A percentile compares a stretch with the other conserved stretches of the same genome.
Evolutionary conservation across 306 rosid species (phyloP).

Genomic region (Psophocarpus tetragonolobus): DNA sequence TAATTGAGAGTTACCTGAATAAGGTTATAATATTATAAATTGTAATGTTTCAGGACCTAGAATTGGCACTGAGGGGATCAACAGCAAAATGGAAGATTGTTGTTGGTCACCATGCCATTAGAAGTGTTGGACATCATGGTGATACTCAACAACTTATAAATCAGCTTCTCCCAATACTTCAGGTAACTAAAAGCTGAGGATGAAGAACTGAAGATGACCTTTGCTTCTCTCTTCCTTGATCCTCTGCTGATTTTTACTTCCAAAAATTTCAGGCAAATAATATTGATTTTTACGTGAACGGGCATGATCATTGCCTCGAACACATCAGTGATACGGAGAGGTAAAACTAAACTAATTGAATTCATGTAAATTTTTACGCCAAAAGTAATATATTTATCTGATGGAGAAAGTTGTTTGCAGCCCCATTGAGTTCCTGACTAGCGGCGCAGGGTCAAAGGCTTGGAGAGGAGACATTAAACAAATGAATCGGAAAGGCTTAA

Average conservation of each 20-base stretch:
- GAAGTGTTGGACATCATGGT: conserved; percentile 54
- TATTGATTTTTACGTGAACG: conserved; percentile 58
- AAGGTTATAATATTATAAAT: not conserved
- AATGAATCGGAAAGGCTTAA: conserved; percentile 28
- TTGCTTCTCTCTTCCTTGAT: not conserved
- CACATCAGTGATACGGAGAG: conserved; percentile 58
- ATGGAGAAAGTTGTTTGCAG: conserved; percentile 45
- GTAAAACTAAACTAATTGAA: conserved; percentile 34
- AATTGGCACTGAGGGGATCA: conserved; percentile 37
- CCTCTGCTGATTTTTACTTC: not conserved
- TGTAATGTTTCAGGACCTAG: conserved; percentile 41
- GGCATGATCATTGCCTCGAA: conserved; percentile 65
- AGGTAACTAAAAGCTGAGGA: conserved; percentile 31
- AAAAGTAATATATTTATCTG: conserved; percentile 17
- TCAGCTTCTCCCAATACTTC: conserved; percentile 55
- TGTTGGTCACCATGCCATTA: conserved; percentile 57
- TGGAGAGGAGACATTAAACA: conserved; percentile 53
- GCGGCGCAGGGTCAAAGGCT: conserved; percentile 70
- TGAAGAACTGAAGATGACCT: not conserved
- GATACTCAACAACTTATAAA: conserved; percentile 46
- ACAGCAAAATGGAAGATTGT: conserved; percentile 50
- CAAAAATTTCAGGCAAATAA: conserved; percentile 44
- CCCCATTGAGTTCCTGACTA: conserved; percentile 48
- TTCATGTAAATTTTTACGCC: not conserved
- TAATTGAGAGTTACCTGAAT: not conserved